Evolutionary conservation across 2,329 filamentous ascomycete species (phyloP), one percentile per base, ranked within the genome.

Genomic region (Cadophora gregata): DNA sequence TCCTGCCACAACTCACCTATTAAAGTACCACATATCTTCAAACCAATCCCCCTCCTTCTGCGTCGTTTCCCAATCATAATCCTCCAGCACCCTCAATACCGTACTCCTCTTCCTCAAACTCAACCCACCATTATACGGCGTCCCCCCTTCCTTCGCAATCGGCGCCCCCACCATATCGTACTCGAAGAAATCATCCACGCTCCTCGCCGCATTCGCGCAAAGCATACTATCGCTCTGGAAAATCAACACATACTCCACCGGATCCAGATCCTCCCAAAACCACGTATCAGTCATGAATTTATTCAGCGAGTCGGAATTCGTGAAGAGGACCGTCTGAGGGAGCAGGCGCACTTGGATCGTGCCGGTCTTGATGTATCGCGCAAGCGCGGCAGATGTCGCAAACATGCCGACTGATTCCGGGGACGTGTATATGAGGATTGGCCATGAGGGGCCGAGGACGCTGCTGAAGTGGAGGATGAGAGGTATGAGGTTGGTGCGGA

Each of bases 401-500:
- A 75, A 77, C 38, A 69, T 66, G 1, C 64, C 67, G 0, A 72
- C 63, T 0, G 69, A 65, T 62, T 73, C 71, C n/a, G 75, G 69
- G 1, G 77, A 75, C 6, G 81, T 83, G 69, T 80, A 81, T 50
- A 82, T 78, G 25, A 82, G 74, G 47, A 83, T 77, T 4, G 80
- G 80, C 81, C 81, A 83, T 10, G 70, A 68, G 10, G 81, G 80
- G 0, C 81, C 81, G 4, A 83, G 78, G 12, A 80, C 77, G 50
- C 73, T 73, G 47, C 75, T 71, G 68, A 79, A 81, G 64, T 81
- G 79, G 16, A 81, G 71, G 47, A 81, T 75, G n/a, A 80, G 69
- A 9, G 79, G 79, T 33, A 80, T 69, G 14, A 81, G 72, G 29
- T 76, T 76, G 14, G 73, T 63, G 12, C 77, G 70, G 21, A 77